A percentile compares a stretch with the other conserved stretches of the same genome.
Evolutionary conservation across 805 yeast species (phyloP).

Genomic region (Wickerhamomyces chambardii): DNA sequence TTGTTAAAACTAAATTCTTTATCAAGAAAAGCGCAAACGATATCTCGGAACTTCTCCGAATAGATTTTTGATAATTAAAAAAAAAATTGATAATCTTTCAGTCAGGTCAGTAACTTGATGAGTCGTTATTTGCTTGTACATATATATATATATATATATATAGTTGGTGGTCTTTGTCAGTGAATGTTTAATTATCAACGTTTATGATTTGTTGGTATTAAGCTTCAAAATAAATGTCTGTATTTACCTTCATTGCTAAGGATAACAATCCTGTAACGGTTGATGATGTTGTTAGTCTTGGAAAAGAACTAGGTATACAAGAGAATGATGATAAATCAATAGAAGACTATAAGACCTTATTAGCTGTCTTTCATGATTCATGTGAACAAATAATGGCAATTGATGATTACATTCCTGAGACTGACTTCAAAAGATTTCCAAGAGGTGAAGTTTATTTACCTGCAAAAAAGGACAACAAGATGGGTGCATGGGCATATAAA

Average conservation of each 20-base stretch:
- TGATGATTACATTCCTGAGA: conserved; percentile 22
- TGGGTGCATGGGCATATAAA: conserved; percentile 26
- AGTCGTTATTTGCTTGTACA: too few species aligned
- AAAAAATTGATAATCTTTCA: too few species aligned
- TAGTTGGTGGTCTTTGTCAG: too few species aligned
- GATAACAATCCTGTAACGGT: conserved; percentile 16
- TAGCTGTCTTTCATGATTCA: conserved; percentile 20
- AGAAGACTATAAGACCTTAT: conserved; percentile 15
- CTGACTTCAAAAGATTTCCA: conserved; percentile 23
- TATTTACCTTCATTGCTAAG: conserved; percentile 16
- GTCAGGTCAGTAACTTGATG: too few species aligned
- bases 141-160: too few species aligned
- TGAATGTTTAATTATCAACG: too few species aligned
- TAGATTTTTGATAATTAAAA: too few species aligned
- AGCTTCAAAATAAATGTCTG: conserved; percentile 18
- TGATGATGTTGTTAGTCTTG: conserved; percentile 14
- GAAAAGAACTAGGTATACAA: conserved; percentile 16
- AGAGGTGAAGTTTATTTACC: conserved; percentile 19
- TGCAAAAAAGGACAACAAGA: conserved; percentile 12
- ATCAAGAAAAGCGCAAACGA: too few species aligned
- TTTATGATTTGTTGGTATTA: too few species aligned
- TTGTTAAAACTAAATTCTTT: too few species aligned
- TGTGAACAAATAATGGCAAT: conserved; percentile 16
- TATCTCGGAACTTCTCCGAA: too few species aligned
- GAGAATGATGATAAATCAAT: conserved; percentile 12